phyloP scores from a whole-genome alignment of 2,329 filamentous ascomycete genomes.

The Hysterium pulicare region DNA sequence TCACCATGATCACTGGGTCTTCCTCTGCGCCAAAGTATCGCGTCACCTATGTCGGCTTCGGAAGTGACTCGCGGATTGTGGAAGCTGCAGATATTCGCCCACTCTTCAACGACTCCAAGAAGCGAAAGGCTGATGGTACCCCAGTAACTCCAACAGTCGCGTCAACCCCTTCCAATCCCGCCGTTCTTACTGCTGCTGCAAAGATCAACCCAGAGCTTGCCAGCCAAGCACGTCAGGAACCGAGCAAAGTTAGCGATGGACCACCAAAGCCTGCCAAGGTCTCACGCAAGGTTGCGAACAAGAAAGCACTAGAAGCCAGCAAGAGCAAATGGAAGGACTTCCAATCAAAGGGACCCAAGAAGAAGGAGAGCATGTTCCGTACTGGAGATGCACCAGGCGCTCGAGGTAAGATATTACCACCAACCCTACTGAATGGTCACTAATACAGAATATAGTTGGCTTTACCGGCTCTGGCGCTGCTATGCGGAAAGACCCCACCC shows the following conservation, averaged over 20 bases:
- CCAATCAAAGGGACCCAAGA: conserved; percentile 63
- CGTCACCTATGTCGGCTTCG: conserved; percentile 90
- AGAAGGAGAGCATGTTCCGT: conserved; percentile 96
- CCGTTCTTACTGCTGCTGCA: conserved; percentile 63
- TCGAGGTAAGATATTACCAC: conserved; percentile 61
- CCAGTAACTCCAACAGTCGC: conserved; percentile 52
- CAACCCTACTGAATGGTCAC: conserved; percentile 2
- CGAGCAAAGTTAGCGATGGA: conserved; percentile 60
- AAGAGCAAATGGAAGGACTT: conserved; percentile 97
- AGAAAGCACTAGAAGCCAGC: conserved; percentile 82
- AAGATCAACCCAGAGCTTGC: conserved; percentile 64
- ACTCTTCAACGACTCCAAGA: conserved; percentile 38
- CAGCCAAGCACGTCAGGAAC: conserved; percentile 61
- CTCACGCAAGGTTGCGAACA: conserved; percentile 78
- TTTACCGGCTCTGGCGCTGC: conserved; percentile 93
- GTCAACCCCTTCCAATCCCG: conserved; percentile 35
- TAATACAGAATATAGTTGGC: conserved; percentile 63
- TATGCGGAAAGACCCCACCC: conserved; percentile 87
- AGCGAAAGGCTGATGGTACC: conserved; percentile 81
- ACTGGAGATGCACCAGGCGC: conserved; percentile 83
- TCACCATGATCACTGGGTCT: conserved; percentile 90
- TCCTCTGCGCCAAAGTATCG: conserved; percentile 88
- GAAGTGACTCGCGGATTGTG: conserved; percentile 78
- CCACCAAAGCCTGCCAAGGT: conserved; percentile 62
- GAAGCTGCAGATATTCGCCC: conserved; percentile 41